Conservation (phyloP, 2,329 filamentous ascomycete genomes). For the Cryoendolithus antarcticus region DNA sequence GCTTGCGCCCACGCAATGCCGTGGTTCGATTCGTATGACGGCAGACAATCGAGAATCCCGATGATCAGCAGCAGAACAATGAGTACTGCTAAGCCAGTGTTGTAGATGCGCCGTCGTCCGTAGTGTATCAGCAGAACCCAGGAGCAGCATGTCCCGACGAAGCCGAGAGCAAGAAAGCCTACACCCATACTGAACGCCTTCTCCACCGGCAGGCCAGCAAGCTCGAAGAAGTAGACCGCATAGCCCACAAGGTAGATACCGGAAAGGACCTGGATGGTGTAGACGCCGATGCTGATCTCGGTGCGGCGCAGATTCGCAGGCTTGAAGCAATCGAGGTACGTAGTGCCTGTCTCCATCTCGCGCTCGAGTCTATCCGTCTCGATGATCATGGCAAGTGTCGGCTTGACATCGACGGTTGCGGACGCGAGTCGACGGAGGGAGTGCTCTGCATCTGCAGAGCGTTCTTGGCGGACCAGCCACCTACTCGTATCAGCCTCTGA, state of each 20-base stretch:
- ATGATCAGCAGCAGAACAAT: conserved; percentile 26
- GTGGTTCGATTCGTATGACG: conserved; percentile 12
- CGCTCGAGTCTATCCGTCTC: conserved; percentile 25
- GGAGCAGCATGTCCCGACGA: conserved; percentile 29
- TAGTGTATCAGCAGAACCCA: conserved; percentile 28
- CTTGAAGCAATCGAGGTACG: conserved; percentile 30
- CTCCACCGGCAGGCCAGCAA: conserved; percentile 27
- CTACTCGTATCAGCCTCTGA: conserved; percentile 5
- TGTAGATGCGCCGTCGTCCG: conserved; percentile 30
- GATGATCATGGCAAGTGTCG: conserved; percentile 28
- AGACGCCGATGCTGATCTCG: conserved; percentile 32
- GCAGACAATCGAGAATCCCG: conserved; percentile 28
- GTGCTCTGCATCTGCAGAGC: conserved; percentile 23
- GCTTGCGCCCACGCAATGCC: conserved; percentile 30
- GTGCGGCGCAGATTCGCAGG: conserved; percentile 31
- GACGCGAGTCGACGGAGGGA: conserved; percentile 25
- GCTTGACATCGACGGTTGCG: conserved; percentile 27
- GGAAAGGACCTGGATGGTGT: conserved; percentile 31
- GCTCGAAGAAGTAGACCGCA: conserved; percentile 37
- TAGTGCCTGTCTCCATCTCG: conserved; percentile 27
- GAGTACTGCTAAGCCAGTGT: conserved; percentile 24
- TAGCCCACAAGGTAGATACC: conserved; percentile 33
- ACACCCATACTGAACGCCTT: conserved; percentile 30
- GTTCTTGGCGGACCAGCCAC: conserved; percentile 26
- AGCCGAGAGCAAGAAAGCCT: conserved; percentile 30